Evolutionary conservation across 1,139 yeast genomes (phyloP), one percentile per base, ranked within the genome.

Genomic region (Kodamaea arcana): DNA sequence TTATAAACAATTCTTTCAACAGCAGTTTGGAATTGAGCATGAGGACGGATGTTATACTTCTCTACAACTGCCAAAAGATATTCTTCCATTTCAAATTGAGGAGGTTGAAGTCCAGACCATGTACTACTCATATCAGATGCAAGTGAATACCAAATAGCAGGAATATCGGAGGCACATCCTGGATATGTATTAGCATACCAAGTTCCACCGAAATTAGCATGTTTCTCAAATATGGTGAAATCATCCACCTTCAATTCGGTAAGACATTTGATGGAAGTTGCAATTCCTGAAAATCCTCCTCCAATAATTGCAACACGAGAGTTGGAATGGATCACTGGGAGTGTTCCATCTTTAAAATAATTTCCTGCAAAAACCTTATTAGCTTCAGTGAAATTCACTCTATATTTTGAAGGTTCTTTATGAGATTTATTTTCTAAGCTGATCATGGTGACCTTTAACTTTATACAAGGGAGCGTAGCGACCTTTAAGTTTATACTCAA

Each of bases 101-200:
- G 75, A 7, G 79, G 78, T 31, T 69, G 65, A 14, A 66, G 37
- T 40, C 61, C 60, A 36, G 63, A 59, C 78, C 78, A 73, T 32
- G 60, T 62, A 24, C 52, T 54, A 44, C 64, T 69, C 44, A 72
- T 54, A 35, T 60, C 72, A 34, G 57, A 59, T 15, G 60, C 64
- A 34, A 62, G 62, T 21, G 72, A 63, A 39, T 72, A 69, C 69
- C 75, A 73, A 23, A 69, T 47, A 2, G 74, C 72, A 3, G 78
- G 79, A 36, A 72, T 65, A 46, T 69, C 75, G 17, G 71, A 63
- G 25, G 77, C 78, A 47, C 75, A 72, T 4, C 78, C 78, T 3
- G 78, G 79, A 43, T 73, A 73, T 3, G 74, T 60, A 44, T 73
- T 73, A 33, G 75, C 73, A 50, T 62, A 66, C 79, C 79, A 73